phyloP scores from a whole-genome alignment of 2,329 filamentous ascomycete genomes.

The Aspergillus sp. region DNA sequence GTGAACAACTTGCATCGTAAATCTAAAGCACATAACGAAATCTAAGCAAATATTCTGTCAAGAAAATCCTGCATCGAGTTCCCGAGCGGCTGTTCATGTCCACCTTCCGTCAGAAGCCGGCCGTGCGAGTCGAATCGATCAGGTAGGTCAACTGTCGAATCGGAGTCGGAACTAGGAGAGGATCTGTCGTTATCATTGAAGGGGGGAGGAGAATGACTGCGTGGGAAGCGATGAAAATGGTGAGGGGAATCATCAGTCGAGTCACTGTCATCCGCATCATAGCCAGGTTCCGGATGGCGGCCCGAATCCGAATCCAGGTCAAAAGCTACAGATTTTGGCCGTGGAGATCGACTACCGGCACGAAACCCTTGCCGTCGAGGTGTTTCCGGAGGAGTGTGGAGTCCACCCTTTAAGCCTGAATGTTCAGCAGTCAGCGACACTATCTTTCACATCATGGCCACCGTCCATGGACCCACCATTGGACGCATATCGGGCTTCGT shows the following conservation, averaged over 20 bases:
- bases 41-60: slow-evolving; percentile 19
- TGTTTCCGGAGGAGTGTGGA: slow-evolving; percentile 3
- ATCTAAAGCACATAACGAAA: not conserved
- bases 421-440: slow-evolving; percentile 7
- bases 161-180: slow-evolving; percentile 25
- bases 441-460: slow-evolving; percentile 1
- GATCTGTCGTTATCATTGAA: slow-evolving; percentile 3
- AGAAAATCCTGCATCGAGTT: slow-evolving; percentile 32
- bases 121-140: slow-evolving; percentile 39
- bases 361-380: slow-evolving; percentile 11
- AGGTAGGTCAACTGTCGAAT: slow-evolving; percentile 39
- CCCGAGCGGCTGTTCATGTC: slow-evolving; percentile 9
- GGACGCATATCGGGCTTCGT: slow-evolving; percentile 29
- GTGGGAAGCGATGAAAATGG: slow-evolving; percentile 11
- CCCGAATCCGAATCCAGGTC: slow-evolving; percentile 12
- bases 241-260: slow-evolving; percentile 22
- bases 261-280: slow-evolving; percentile 40
- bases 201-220: slow-evolving; percentile 17
- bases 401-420: slow-evolving; percentile 15
- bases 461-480: slow-evolving; percentile 37
- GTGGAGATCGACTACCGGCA: slow-evolving; percentile 17
- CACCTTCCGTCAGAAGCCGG: slow-evolving; percentile 26
- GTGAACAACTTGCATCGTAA: not conserved
- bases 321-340: slow-evolving; percentile 30
- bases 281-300: slow-evolving; percentile 23